phyloP scores from a whole-genome alignment of 2,329 filamentous ascomycete species.

The Arthrobotrys sphaeroides region DNA sequence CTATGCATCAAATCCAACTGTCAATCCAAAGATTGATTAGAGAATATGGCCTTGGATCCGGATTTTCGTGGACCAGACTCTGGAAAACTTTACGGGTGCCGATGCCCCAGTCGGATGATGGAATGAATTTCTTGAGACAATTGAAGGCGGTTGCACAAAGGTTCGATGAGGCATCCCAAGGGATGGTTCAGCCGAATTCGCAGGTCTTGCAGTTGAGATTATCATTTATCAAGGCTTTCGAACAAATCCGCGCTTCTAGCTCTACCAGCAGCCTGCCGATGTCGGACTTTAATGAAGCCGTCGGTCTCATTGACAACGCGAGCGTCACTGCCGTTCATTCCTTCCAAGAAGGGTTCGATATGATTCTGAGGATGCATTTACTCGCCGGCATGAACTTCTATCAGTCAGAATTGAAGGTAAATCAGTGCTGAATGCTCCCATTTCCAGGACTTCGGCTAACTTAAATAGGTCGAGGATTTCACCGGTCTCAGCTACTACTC shows the following conservation, averaged over 20 bases:
- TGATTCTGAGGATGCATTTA: conserved; percentile 31
- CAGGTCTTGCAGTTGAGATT: conserved; percentile 34
- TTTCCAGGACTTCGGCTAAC: neutral
- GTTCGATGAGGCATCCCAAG: conserved; percentile 30
- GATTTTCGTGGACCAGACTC: conserved; percentile 45
- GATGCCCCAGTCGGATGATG: conserved; percentile 44
- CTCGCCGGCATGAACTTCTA: conserved; percentile 1
- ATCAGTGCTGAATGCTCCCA: neutral
- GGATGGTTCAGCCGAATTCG: conserved; percentile 18
- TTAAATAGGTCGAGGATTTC: conserved; percentile 28
- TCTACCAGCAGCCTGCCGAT: conserved; percentile 9
- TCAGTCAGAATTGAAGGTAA: neutral
- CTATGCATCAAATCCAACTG: conserved; percentile 14
- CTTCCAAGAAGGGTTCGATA: conserved; percentile 37
- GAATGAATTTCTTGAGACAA: conserved; percentile 22
- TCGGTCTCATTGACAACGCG: conserved; percentile 1
- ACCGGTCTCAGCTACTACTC: conserved; percentile 33
- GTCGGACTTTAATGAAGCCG: conserved; percentile 33
- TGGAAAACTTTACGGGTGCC: conserved; percentile 31
- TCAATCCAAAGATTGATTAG: conserved; percentile 26
- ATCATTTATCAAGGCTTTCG: conserved; percentile 34
- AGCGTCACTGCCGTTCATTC: neutral
- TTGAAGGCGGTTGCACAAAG: conserved; percentile 24
- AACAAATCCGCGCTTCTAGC: conserved; percentile 12
- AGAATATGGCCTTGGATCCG: conserved; percentile 40